These are phyloP conservation scores for Ogataea nitratoaversa DNA, from an alignment of 805 yeast species.

Conservation along the genomic window DNA sequence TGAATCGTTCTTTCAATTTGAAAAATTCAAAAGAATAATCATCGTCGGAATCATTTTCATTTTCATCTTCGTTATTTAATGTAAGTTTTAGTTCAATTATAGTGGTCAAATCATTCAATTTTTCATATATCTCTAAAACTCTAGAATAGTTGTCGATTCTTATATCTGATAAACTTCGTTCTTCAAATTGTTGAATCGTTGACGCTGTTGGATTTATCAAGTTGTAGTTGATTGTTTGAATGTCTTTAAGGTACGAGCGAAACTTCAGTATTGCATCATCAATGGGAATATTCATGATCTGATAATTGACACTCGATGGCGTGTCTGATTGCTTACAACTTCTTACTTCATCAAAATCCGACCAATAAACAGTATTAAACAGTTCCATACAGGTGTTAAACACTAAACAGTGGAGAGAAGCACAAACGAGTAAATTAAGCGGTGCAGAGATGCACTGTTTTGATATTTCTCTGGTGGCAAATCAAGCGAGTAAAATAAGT, in stretches of 20 bases:
- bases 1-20: conserved; percentile 20
- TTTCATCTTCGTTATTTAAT: conserved; percentile 5
- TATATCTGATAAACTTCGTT: conserved; percentile 1
- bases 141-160: conserved; percentile 9
- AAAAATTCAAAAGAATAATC: conserved; percentile 11
- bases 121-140: conserved; percentile 18
- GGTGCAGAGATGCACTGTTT: neutral
- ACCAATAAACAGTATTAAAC: no score
- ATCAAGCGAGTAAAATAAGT: neutral
- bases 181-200: neutral
- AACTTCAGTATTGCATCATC: neutral
- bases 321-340: no score
- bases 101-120: conserved; percentile 13
- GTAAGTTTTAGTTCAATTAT: conserved; percentile 9
- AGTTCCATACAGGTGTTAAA: no score
- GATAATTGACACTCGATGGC: neutral
- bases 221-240: neutral
- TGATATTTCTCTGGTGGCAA: neutral
- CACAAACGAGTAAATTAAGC: neutral
- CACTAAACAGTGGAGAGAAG: neutral
- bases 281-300: neutral
- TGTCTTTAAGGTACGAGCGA: neutral
- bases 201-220: neutral
- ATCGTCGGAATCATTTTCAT: neutral
- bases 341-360: no score